Evolutionary conservation across 805 yeast species (phyloP), one percentile per base, ranked within the genome.

Genomic region (Candida maris): DNA sequence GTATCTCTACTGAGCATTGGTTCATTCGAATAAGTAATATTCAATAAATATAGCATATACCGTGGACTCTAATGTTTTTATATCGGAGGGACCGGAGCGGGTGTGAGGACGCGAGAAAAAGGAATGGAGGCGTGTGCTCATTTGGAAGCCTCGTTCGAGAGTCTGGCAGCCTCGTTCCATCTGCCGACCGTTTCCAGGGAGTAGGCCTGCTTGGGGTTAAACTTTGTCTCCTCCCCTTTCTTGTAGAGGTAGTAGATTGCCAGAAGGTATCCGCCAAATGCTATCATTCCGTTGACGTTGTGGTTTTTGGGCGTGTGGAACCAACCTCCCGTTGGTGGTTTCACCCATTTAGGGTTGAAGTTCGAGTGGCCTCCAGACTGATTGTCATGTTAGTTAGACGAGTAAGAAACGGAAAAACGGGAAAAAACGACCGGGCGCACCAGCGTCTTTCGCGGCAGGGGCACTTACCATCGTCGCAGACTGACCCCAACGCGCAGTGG

Each of bases 291-390:
- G 52, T 75, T 75, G 17, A 57, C 44, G 38, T 62, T 63, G 59
- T 70, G 69, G 61, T 75, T 75, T 46, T 59, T 61, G 14, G 81
- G 81, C 12, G 70, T 67, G 50, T 68, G 68, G 54, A 53, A 68
- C 80, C 81, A 75, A 33, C 80, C 81, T 38, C 81, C 81, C 2
- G 75, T 50, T 19, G 75, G 76, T 15, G 75, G 59, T 25, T 42
- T 48, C 22, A 59, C 57, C 63, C 63, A 62, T 39, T 54, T 49
- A 12, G 63, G 63, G 18, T 48, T 49, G 30, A 54, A 53, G 23
- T 26, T 36, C 12, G 46, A 42, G 40, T 54, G 55, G 15, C 52
- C 43, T 30, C 37, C 37, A 18, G 35, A 18, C 32, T 32, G 14
- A 19, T 10, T 22, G 24, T 9, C 10, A 22, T 22, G n/a, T n/a